These are phyloP conservation scores for Dalbergia cochinchinensis DNA, from an alignment of 306 rosid genomes.

Conservation along the genomic window DNA sequence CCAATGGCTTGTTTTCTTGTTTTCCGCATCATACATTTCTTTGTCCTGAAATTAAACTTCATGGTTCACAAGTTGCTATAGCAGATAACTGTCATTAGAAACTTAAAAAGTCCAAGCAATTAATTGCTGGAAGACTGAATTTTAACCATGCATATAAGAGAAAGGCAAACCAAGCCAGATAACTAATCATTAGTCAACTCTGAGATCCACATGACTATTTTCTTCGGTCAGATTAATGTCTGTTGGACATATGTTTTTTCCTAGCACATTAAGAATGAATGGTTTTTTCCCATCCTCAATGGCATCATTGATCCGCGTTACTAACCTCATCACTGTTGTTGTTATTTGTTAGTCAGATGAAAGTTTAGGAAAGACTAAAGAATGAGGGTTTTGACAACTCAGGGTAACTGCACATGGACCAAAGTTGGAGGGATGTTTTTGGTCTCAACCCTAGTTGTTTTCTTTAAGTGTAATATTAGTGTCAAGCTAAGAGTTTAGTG, in stretches of 20 bases:
- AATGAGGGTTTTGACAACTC: neutral
- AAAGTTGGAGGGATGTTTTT: neutral
- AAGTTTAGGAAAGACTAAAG: neutral
- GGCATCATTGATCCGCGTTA: too few relatives aligned
- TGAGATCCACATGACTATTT: constrained; percentile 14
- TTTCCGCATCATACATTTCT: constrained; percentile 4
- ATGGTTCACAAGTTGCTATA: neutral
- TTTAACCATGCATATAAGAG: constrained; percentile 13
- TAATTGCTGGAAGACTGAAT: constrained; percentile 12
- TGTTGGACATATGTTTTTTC: neutral
- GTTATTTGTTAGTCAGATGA: neutral
- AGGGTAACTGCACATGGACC: neutral
- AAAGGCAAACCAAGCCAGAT: constrained; percentile 29
- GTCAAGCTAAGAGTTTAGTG: too few relatives aligned
- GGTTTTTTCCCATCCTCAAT: too few relatives aligned
- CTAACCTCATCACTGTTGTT: too few relatives aligned
- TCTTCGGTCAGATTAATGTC: neutral
- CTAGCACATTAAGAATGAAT: constrained; percentile 7
- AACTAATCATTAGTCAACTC: neutral
- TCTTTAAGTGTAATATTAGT: neutral
- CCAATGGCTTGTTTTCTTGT: constrained; percentile 14
- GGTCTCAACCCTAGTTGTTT: neutral
- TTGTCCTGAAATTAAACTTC: constrained; percentile 18
- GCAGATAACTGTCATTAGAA: neutral
- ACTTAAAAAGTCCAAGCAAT: constrained; percentile 8